These are phyloP conservation scores for Candida sp. DNA, from an alignment of 1,139 yeast genomes.

Conservation along the genomic window DNA sequence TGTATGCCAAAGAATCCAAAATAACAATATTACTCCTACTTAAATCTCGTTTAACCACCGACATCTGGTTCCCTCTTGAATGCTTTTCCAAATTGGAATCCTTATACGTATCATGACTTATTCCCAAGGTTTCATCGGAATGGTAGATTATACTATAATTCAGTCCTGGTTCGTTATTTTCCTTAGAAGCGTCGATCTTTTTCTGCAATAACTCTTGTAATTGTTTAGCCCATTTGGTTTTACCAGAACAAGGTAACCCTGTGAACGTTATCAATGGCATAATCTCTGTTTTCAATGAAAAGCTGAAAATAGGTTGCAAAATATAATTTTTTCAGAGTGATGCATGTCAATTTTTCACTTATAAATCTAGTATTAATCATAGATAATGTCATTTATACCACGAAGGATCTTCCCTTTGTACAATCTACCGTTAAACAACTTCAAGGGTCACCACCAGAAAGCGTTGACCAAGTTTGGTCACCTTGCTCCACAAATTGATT, in stretches of 20 bases:
- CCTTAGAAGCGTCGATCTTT: constrained; percentile 39
- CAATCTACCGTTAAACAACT: constrained; percentile 68
- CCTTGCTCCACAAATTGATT: constrained; percentile 76
- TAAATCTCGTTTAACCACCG: constrained; percentile 84
- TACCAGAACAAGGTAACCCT: constrained; percentile 87
- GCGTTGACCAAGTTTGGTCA: constrained; percentile 71
- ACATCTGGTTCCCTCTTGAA: constrained; percentile 79
- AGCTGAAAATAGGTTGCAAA: not conserved
- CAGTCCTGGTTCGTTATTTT: constrained; percentile 42
- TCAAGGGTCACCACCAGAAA: constrained; percentile 88
- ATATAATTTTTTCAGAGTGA: not conserved
- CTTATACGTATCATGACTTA: constrained; percentile 61
- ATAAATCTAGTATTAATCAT: not conserved
- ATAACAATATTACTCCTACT: constrained; percentile 70
- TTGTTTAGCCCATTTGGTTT: constrained; percentile 66
- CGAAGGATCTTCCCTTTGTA: constrained; percentile 60
- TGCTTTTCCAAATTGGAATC: constrained; percentile 75
- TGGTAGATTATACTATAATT: constrained; percentile 64
- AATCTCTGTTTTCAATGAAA: not conserved
- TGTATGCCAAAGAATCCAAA: constrained; percentile 82
- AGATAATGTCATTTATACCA: constrained; percentile 39
- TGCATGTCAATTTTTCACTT: not conserved
- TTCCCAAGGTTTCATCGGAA: constrained; percentile 75
- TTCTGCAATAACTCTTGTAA: constrained; percentile 46
- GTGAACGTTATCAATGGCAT: constrained; percentile 88